A percentile compares a stretch with the other conserved stretches of the same genome.
phyloP scores from a whole-genome alignment of 1,284 basidiomycete genomes.

The Irpex sp. region DNA sequence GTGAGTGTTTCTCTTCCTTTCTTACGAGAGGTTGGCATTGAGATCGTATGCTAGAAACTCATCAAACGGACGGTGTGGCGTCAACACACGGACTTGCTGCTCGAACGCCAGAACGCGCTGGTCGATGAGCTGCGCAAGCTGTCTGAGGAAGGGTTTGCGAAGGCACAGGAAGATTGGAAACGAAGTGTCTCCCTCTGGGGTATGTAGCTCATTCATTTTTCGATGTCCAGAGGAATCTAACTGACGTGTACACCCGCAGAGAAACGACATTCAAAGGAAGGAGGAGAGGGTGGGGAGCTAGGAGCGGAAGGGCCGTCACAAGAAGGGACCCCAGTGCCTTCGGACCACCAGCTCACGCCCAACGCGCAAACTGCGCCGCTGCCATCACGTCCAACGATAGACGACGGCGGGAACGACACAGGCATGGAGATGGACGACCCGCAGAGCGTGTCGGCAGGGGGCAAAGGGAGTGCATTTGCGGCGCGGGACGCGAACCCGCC shows the following conservation, averaged over 20 bases:
- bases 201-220: too few species aligned
- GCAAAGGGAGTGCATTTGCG: conserved; percentile 23
- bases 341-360: conserved; percentile 23
- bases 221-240: too few species aligned
- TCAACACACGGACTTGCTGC: conserved; percentile 63
- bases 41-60: conserved; percentile 53
- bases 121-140: conserved; percentile 54
- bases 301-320: conserved; percentile 26
- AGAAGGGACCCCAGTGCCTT: conserved; percentile 33
- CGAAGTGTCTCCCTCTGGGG: conserved; percentile 62
- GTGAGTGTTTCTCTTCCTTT: conserved; percentile 34
- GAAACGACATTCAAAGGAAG: conserved; percentile 50
- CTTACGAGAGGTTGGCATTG: background rate
- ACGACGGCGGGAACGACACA: conserved; percentile 21
- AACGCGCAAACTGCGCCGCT: conserved; percentile 15
- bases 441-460: conserved; percentile 22
- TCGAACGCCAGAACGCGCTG: conserved; percentile 60
- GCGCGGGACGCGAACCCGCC: conserved; percentile 53
- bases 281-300: conserved; percentile 31
- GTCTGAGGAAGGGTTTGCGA: conserved; percentile 60
- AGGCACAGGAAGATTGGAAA: conserved; percentile 73
- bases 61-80: conserved; percentile 76
- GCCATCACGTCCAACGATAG: conserved; percentile 13
- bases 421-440: conserved; percentile 27
- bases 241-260: conserved; percentile 33